phyloP scores from a whole-genome alignment of 768 basidiomycete species.

The Dacryopinax spathularia region DNA sequence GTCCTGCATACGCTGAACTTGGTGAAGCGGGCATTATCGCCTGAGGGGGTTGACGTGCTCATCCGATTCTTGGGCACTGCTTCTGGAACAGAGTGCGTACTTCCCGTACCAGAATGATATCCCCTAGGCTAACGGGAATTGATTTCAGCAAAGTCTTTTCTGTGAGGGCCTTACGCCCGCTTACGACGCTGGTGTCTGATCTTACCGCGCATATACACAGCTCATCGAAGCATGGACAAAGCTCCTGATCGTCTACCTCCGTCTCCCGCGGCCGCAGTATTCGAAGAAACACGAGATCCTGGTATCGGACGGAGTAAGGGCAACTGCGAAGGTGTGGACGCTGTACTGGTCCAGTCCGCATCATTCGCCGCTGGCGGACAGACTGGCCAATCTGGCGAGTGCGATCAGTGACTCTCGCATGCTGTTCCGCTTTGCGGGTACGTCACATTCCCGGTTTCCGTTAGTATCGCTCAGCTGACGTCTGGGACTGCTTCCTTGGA shows the following conservation, averaged over 20 bases:
- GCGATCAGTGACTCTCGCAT: not conserved
- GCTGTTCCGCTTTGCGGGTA: not conserved
- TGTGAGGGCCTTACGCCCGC: not conserved
- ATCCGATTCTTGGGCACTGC: not conserved
- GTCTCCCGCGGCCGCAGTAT: not conserved
- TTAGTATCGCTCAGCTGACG: no score
- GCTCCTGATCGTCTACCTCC: not conserved
- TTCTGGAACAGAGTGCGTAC: not conserved
- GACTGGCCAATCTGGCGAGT: not conserved
- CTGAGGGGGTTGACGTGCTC: not conserved
- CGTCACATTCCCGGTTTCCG: no score
- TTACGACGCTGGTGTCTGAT: no score
- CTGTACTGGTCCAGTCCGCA: not conserved
- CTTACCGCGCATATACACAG: not conserved
- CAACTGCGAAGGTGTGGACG: not conserved
- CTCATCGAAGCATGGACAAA: not conserved
- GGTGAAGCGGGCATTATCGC: not conserved
- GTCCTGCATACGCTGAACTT: not conserved
- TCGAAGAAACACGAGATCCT: not conserved
- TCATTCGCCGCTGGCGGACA: not conserved
- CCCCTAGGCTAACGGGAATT: no score
- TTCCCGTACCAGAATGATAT: not conserved
- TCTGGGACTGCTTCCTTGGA: no score
- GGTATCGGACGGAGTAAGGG: not conserved
- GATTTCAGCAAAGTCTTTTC: not conserved